Evolutionary conservation across 2,329 filamentous ascomycete genomes (phyloP), one percentile per base, ranked within the genome.

Genomic region (Colletotrichum destructivum): DNA sequence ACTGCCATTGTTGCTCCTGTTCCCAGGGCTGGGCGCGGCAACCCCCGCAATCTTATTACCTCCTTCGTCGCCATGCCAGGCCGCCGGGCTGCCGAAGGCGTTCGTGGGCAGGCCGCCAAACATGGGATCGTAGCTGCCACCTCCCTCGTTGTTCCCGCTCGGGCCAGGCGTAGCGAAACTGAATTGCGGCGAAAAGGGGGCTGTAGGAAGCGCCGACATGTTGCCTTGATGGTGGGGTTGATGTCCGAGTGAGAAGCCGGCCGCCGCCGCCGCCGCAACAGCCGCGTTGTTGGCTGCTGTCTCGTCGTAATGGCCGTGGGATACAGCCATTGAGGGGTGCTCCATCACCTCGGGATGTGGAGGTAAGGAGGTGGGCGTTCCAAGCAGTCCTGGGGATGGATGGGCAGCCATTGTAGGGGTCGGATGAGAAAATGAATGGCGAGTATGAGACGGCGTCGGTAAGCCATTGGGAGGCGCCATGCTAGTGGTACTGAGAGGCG

Each of bases 71-170:
- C 79, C 81, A 16, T 88, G 83, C 86, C 88, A 90, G 2, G 85
- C 81, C 1, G 86, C 84, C 4, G 86, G 85, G 60, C 86, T 88
- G n/a, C 83, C 81, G 74, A 88, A 88, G 0, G 85, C 83, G 62
- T 88, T 88, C 21, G 88, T 87, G 5, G 88, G 83, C 5, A 89
- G 76, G 11, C 84, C 84, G 15, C 88, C 87, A 75, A 91, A 91
- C 88, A 91, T 90, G 13, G 88, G 86, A 72, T 91, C 89, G 75
- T 86, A 90, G 2, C 79, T 78, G n/a, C 80, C 79, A 35, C 77
- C 78, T 40, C 76, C 77, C 42, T 81, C 79, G 62, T 79, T 77
- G 55, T 76, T 77, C n/a, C 75, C 62, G 4, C 76, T 77, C 31
- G 78, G 77, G 21, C 77, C 79, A 18, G 79, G 78, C 35, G 76